Evolutionary conservation across 768 basidiomycete genomes (phyloP).

Genomic region (Boletellus emodensis): DNA sequence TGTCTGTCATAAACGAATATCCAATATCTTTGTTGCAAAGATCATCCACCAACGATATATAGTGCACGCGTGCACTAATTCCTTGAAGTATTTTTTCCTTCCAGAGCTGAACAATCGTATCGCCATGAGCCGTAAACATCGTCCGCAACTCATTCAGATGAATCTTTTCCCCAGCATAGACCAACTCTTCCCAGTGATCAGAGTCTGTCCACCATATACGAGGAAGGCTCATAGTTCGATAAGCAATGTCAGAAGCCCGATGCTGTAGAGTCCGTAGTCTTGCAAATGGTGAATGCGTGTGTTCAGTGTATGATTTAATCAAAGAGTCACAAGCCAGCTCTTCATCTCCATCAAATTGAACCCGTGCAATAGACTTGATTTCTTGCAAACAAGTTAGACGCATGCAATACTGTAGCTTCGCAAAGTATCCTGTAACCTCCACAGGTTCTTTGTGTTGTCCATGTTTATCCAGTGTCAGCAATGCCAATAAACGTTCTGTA

Average conservation of each 20-base stretch:
- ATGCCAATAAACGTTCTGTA: background rate
- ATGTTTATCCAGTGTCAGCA: background rate
- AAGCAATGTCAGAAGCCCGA: background rate
- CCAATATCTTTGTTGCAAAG: background rate
- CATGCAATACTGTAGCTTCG: background rate
- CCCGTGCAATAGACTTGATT: background rate
- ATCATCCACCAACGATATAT: background rate
- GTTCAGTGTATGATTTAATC: background rate
- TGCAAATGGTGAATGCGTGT: background rate
- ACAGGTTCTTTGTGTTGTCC: background rate
- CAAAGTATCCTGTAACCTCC: background rate
- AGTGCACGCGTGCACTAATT: background rate
- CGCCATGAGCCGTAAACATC: background rate
- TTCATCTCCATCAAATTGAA: background rate
- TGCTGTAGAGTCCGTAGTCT: background rate
- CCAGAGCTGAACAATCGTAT: background rate
- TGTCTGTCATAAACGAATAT: background rate
- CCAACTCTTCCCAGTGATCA: background rate
- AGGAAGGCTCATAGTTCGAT: background rate
- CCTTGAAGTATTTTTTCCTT: background rate
- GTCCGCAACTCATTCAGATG: background rate
- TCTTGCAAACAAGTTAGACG: background rate
- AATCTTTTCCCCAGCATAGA: background rate
- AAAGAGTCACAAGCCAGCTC: background rate
- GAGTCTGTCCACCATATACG: background rate